phyloP scores from a whole-genome alignment of 2,329 filamentous ascomycete species.

The Colletotrichum paranaense region DNA sequence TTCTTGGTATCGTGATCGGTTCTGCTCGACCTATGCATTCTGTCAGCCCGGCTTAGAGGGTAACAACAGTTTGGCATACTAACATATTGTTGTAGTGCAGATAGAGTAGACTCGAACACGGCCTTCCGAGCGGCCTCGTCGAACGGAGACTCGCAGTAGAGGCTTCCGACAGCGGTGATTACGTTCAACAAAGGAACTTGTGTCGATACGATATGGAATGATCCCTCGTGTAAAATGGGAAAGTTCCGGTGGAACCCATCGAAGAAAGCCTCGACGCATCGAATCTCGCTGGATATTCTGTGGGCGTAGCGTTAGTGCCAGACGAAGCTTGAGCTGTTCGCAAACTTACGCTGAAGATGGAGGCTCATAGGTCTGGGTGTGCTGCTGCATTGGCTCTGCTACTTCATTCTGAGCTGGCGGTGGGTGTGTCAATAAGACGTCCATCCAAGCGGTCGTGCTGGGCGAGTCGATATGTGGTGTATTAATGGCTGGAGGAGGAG shows the following conservation, averaged over 20 bases:
- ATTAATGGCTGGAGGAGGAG: not conserved
- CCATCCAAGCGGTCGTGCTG: slow-evolving; percentile 14
- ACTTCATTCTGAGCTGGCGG: slow-evolving; percentile 1
- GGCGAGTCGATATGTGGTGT: slow-evolving; percentile 7
- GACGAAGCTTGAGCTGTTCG: too few relatives aligned
- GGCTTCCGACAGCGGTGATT: slow-evolving; percentile 19
- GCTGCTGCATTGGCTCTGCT: slow-evolving; percentile 11
- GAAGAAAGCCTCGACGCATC: slow-evolving; percentile 21
- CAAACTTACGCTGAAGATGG: not conserved
- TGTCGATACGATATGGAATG: slow-evolving; percentile 23
- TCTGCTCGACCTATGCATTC: slow-evolving; percentile 5
- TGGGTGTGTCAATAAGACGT: slow-evolving; percentile 15
- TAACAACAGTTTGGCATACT: not conserved
- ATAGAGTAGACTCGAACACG: slow-evolving; percentile 15
- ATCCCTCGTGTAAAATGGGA: slow-evolving; percentile 10
- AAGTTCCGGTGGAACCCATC: slow-evolving; percentile 22
- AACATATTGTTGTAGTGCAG: slow-evolving; percentile 20
- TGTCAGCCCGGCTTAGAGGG: not conserved
- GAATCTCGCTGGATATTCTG: slow-evolving; percentile 16
- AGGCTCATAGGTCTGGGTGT: not conserved
- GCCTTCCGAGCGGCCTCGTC: slow-evolving; percentile 13
- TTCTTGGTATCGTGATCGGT: slow-evolving; percentile 23
- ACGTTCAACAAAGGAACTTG: slow-evolving; percentile 20
- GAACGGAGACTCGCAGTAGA: slow-evolving; percentile 14
- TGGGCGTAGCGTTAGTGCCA: too few relatives aligned